Conservation (phyloP, 257 asterid species). For the Verbascum thapsus region DNA sequence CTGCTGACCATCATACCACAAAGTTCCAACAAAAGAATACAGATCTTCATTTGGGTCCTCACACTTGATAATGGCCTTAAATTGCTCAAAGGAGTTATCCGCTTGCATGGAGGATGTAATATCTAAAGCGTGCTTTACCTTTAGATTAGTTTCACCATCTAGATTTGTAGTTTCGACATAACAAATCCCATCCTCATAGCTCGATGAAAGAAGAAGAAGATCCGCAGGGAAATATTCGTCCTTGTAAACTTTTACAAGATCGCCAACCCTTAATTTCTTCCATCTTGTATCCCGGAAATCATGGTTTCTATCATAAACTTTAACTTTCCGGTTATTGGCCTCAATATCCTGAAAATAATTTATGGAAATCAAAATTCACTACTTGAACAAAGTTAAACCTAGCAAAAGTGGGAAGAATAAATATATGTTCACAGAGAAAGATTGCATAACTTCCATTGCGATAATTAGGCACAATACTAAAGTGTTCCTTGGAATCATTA, state of each 20-base stretch:
- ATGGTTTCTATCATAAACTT: slow-evolving; percentile 46
- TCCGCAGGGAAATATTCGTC: slow-evolving; percentile 94
- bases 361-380: slow-evolving; percentile 17
- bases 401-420: not conserved
- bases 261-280: slow-evolving; percentile 84
- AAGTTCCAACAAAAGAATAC: slow-evolving; percentile 78
- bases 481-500: not conserved
- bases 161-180: slow-evolving; percentile 91
- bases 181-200: slow-evolving; percentile 88
- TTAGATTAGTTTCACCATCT: slow-evolving; percentile 95
- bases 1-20: slow-evolving; percentile 49
- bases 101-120: slow-evolving; percentile 61
- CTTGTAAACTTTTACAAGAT: slow-evolving; percentile 77
- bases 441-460: no score
- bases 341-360: slow-evolving; percentile 68
- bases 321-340: slow-evolving; percentile 80
- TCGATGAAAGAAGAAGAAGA: slow-evolving; percentile 83
- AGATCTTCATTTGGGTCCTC: slow-evolving; percentile 98
- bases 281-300: slow-evolving; percentile 63
- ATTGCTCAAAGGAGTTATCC: slow-evolving; percentile 51
- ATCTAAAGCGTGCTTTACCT: slow-evolving; percentile 86
- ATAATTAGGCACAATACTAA: no score
- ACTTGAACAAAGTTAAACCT: slow-evolving; percentile 12
- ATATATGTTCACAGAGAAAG: not conserved
- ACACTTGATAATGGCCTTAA: slow-evolving; percentile 74